phyloP scores from a whole-genome alignment of 768 basidiomycete species.

The Filobasidium floriforme region DNA sequence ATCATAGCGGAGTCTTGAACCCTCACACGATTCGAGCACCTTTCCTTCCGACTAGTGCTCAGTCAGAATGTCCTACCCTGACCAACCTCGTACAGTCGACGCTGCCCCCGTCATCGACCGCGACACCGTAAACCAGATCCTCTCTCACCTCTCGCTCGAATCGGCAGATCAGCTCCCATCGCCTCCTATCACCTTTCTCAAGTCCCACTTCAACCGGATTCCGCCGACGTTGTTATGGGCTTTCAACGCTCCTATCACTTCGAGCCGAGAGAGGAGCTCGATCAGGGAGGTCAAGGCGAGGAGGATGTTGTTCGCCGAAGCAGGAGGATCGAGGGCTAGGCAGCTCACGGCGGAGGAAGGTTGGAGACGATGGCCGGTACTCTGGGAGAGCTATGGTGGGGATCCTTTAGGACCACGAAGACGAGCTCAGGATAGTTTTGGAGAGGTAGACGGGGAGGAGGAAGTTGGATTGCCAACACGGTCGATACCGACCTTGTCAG shows the following conservation, averaged over 20 bases:
- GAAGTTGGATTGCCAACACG: constrained; percentile 3
- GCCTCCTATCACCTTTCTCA: constrained; percentile 33
- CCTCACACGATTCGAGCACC: too few species aligned
- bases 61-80: not conserved
- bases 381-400: constrained; percentile 42
- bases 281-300: constrained; percentile 38
- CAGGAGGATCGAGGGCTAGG: not conserved
- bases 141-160: constrained; percentile 32
- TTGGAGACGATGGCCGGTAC: constrained; percentile 33
- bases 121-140: constrained; percentile 29
- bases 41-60: too few species aligned
- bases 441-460: constrained; percentile 15
- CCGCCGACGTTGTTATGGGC: constrained; percentile 29
- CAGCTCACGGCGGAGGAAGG: constrained; percentile 17
- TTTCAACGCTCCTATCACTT: constrained; percentile 25
- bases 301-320: constrained; percentile 30
- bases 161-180: constrained; percentile 23
- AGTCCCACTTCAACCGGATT: constrained; percentile 25
- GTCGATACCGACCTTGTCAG: not conserved
- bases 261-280: constrained; percentile 30
- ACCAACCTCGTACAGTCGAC: not conserved
- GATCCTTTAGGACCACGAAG: not conserved
- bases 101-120: constrained; percentile 15
- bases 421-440: not conserved
- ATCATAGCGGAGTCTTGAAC: too few species aligned